Percentiles rank a stretch among this genome's conserved stretches.
phyloP scores from a whole-genome alignment of 2,329 filamentous ascomycete genomes.

The Calonectria pauciramosa region DNA sequence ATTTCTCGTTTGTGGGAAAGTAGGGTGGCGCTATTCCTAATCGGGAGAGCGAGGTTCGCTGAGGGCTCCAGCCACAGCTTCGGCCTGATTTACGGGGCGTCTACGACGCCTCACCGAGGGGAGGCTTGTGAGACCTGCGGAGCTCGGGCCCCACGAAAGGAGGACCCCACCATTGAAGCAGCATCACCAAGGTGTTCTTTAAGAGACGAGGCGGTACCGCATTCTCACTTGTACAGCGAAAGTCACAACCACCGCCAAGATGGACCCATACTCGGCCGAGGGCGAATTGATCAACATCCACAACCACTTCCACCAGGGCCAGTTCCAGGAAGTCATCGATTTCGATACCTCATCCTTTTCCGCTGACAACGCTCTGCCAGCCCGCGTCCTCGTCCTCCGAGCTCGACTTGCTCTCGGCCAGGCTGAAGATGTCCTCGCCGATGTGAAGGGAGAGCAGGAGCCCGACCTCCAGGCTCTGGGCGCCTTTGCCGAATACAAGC shows the following conservation, averaged over 20 bases:
- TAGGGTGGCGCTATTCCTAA: constrained; percentile 55
- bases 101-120: constrained; percentile 40
- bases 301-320: constrained; percentile 81
- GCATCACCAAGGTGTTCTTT: constrained; percentile 50
- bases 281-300: constrained; percentile 80
- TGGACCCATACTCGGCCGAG: constrained; percentile 80
- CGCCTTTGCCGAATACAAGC: constrained; percentile 77
- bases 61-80: constrained; percentile 42
- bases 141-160: constrained; percentile 43
- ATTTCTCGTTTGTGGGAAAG: constrained; percentile 61
- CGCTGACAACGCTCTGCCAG: constrained; percentile 80
- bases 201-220: constrained; percentile 37
- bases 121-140: constrained; percentile 34
- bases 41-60: constrained; percentile 47
- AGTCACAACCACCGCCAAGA: constrained; percentile 53
- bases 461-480: constrained; percentile 84
- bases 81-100: constrained; percentile 43
- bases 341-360: constrained; percentile 88
- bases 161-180: constrained; percentile 47
- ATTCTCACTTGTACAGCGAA: constrained; percentile 28
- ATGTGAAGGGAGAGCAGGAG: constrained; percentile 74
- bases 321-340: constrained; percentile 88
- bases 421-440: constrained; percentile 77
- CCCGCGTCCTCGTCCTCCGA: constrained; percentile 83
- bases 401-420: constrained; percentile 87